A percentile compares a stretch with the other conserved stretches of the same genome.
These are phyloP conservation scores for Tardiomyces blankii DNA, from an alignment of 1,139 yeast species.

Conservation along the genomic window DNA sequence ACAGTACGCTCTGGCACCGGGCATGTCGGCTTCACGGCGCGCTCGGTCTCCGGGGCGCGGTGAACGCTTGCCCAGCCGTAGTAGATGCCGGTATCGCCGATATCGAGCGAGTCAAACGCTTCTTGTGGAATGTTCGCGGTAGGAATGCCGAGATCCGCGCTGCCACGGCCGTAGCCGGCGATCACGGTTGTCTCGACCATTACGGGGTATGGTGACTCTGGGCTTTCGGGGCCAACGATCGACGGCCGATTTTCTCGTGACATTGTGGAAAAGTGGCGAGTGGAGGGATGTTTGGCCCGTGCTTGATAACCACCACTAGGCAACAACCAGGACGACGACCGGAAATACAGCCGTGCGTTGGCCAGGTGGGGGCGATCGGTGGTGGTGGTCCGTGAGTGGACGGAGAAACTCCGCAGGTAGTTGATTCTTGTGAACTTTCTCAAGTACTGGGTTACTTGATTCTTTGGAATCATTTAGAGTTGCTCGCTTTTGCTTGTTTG, in stretches of 20 bases:
- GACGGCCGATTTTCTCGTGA: conserved; percentile 14
- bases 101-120: conserved; percentile 33
- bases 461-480: too few relatives aligned
- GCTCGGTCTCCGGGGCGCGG: conserved; percentile 6
- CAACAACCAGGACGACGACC: not conserved
- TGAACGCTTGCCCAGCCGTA: conserved; percentile 63
- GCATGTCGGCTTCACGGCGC: conserved; percentile 2
- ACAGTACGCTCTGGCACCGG: not conserved
- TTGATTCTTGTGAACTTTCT: too few relatives aligned
- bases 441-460: too few relatives aligned
- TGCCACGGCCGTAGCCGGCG: conserved; percentile 93
- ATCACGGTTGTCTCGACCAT: conserved; percentile 44
- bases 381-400: conserved; percentile 9
- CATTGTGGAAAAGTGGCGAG: not conserved
- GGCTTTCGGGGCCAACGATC: conserved; percentile 36
- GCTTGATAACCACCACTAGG: not conserved
- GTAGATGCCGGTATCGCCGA: conserved; percentile 73
- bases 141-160: conserved; percentile 86
- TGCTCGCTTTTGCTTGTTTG: too few relatives aligned
- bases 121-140: conserved; percentile 82
- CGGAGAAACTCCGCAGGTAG: too few relatives aligned
- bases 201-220: conserved; percentile 58
- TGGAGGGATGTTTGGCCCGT: not conserved
- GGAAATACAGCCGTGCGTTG: conserved; percentile 4
- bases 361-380: conserved; percentile 9